Percentiles rank a stretch among this genome's conserved stretches.
phyloP scores from a whole-genome alignment of 306 rosid species.

The Cotoneaster glaucophyllus region DNA sequence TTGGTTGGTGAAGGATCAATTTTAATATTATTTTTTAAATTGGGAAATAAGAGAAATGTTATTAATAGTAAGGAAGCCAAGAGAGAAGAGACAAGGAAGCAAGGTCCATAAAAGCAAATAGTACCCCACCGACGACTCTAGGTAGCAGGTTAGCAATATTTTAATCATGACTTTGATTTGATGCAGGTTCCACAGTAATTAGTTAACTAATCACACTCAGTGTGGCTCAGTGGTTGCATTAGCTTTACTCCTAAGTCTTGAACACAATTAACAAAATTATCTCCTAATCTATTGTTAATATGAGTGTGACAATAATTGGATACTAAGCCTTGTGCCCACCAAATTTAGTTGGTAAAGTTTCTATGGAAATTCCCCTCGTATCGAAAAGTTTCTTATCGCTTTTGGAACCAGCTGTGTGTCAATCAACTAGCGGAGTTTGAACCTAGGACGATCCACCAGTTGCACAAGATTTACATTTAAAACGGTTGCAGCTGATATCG shows the following conservation, averaged over 20 bases:
- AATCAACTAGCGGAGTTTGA: neutral
- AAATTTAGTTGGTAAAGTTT: neutral
- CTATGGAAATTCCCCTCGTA: too few species aligned
- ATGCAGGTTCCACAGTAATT: neutral
- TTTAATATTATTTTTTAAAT: neutral
- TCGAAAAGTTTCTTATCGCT: neutral
- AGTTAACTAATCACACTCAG: constrained; percentile 12
- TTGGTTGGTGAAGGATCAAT: neutral
- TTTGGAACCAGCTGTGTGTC: neutral
- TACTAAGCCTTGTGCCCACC: neutral
- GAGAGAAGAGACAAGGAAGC: neutral
- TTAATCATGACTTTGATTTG: neutral
- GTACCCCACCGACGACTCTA: constrained; percentile 21
- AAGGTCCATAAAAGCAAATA: neutral
- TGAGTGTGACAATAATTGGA: neutral
- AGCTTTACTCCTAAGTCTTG: constrained; percentile 35
- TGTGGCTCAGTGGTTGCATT: constrained; percentile 12
- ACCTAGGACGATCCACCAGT: neutral
- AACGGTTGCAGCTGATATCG: neutral
- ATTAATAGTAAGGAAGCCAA: neutral
- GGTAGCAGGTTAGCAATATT: neutral
- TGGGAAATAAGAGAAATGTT: neutral
- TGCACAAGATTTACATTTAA: neutral
- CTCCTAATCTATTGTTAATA: neutral
- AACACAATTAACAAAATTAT: neutral